Base-by-base conservation (phyloP, 1,284 basidiomycete genomes). In the Limonomyces culmigenus region DNA sequence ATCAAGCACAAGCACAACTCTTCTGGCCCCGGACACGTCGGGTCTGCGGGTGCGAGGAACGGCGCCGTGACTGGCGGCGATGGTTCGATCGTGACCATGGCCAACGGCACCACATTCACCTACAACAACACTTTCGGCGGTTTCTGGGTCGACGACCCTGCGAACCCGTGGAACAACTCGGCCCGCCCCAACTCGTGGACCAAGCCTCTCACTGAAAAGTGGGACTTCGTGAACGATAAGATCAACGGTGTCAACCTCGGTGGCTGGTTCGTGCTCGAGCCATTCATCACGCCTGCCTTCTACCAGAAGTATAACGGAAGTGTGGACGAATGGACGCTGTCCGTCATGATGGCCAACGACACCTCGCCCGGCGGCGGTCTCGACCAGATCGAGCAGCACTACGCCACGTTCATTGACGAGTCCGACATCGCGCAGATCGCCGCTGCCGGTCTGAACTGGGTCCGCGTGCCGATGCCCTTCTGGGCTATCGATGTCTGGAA, bases 261-360 rank as follows among this genome's bases (percentile, higher is more conserved):
- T 23, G 78, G 81, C 20, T 87, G 83, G 83, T 70, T 85, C 29
- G 71, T 86, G 13, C 63, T 80, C 21, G 78, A 83, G 64, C 80
- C 84, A 14, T 87, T 80, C 79, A 83, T 86, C 43, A 86, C 80
- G 0, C 87, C 87, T 11, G 80, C 75, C 33, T 32, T 92, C n/a
- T 96, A 91, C 48, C 79, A 87, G 45, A 62, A 67, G 47, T 87
- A 86, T 51, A 45, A 55, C 16, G 59, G 52, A 31, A 80, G 76
- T 39, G 55, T 89, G 38, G 87, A 92, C 52, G 86, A 95, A 55
- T 95, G 70, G 63, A 93, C 91, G 0, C 91, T 85, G 45, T 70
- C 67, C 40, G 49, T 59, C 32, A 57, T 63, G 36, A 83, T 87
- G 74, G 46, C 60, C 38, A 69, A 67, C n/a, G 74, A 77, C 43